Conservation (phyloP, 1,284 basidiomycete species). For the Boletus sp. region DNA sequence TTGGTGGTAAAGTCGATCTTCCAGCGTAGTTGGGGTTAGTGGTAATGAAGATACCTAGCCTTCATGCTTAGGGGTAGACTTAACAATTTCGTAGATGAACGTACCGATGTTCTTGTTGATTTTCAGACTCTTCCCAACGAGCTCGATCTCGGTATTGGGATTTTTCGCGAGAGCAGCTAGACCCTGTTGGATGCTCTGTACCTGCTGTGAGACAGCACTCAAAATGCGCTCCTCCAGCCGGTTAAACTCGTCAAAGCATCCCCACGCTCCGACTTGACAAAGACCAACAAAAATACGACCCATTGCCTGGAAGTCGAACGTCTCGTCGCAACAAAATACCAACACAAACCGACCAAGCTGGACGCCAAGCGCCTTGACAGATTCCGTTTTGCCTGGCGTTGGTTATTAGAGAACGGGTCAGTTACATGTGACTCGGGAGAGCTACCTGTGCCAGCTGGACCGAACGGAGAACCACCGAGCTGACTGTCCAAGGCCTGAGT, state of each 20-base stretch:
- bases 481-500: conserved; percentile 95
- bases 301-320: conserved; percentile 99
- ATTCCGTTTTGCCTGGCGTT: conserved; percentile 88
- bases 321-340: conserved; percentile 99
- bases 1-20: conserved; percentile 94
- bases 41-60: conserved; percentile 86
- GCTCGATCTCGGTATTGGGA: conserved; percentile 85
- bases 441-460: conserved; percentile 93
- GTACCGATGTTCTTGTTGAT: conserved; percentile 91
- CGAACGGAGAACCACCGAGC: conserved; percentile 95
- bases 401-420: conserved; percentile 8
- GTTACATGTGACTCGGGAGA: conserved; percentile 3
- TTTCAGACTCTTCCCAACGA: conserved; percentile 93
- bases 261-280: conserved; percentile 99
- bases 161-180: conserved; percentile 77
- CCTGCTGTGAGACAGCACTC: conserved; percentile 97
- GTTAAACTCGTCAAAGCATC: conserved; percentile 98
- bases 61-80: conserved; percentile 10
- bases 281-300: conserved; percentile 98
- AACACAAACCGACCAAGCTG: conserved; percentile 97
- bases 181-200: conserved; percentile 97
- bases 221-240: conserved; percentile 97
- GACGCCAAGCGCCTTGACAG: conserved; percentile 97
- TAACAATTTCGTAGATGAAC: conserved; percentile 9
- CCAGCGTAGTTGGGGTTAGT: conserved; percentile 99